Evolutionary conservation across 1,284 basidiomycete species (phyloP), one percentile per base, ranked within the genome.

Genomic region (Salmacisia buchloeana): DNA sequence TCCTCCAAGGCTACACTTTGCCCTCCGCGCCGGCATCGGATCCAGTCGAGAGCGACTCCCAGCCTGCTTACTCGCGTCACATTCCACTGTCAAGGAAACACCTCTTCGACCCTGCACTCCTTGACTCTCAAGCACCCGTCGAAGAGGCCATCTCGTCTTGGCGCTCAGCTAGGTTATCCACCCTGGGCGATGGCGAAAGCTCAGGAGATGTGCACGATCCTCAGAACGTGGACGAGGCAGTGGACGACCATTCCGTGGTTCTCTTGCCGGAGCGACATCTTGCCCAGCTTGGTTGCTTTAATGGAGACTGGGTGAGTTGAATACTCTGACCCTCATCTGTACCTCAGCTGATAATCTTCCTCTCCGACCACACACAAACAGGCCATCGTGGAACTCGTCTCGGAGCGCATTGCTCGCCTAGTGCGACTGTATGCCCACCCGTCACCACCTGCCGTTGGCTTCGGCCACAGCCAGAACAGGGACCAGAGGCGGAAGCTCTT

Each of bases 271-370:
- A 78, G 45, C 49, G 59, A 29, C 88, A 90, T 60, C 83, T 97
- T 18, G 86, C 86, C 12, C 83, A 84, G 57, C 81, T 92, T 31
- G 92, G 92, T 0, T 81, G 90, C 3, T 85, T 94, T 68, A 87
- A 87, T 69, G 90, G 90, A 35, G 91, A 96, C 78, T 94, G 92
- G 92, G 92, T 91, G 73, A 2, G 33, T 36, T 31, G 21, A 15
- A 3, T 6, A 43, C 12, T 1, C 29, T 35, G 2, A 18, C 38
- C 35, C 27, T 29, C 31, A 23, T 49, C 27, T 60, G 25, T 21
- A 18, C 29, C 3, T 10, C 43, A 27, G 36, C 34, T n/a, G 15
- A 21, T 60, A 34, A 18, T 33, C 2, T n/a, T n/a, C n/a, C n/a
- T n/a, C n/a, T n/a, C n/a, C n/a, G n/a, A n/a, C n/a, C n/a, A n/a